Conservation (phyloP, 1,284 basidiomycete species). For the Tilletia indica region DNA sequence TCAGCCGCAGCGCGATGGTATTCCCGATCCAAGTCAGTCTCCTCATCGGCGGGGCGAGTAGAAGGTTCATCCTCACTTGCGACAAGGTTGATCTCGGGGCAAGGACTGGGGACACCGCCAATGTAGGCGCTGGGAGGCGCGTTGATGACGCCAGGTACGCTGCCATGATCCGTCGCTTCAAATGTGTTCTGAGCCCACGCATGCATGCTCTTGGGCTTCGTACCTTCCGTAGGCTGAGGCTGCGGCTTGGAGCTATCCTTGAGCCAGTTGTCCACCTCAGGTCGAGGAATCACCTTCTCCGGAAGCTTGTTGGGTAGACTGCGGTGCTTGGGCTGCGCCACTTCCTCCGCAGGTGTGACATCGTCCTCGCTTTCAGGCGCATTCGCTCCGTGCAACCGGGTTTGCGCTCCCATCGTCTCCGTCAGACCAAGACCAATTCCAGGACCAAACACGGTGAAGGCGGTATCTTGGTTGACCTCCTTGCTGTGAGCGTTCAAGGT, state of each 20-base stretch:
- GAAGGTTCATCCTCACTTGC: not conserved
- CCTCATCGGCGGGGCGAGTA: not conserved
- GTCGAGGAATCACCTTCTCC: not conserved
- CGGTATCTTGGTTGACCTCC: not conserved
- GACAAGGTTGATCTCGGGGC: conserved; percentile 1
- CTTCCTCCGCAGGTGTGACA: not conserved
- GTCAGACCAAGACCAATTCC: conserved; percentile 5
- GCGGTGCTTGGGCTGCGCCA: not conserved
- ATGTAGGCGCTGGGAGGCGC: not conserved
- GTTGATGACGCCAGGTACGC: conserved; percentile 2
- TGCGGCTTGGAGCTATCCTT: conserved; percentile 11
- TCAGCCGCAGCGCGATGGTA: not conserved
- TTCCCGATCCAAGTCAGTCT: not conserved
- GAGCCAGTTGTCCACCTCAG: conserved; percentile 10
- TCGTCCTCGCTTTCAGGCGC: not conserved
- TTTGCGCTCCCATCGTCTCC: not conserved
- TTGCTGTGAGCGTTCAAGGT: not conserved
- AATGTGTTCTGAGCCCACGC: conserved; percentile 16
- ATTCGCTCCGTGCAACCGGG: not conserved
- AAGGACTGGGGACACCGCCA: not conserved
- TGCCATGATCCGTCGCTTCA: not conserved
- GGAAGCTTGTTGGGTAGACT: not conserved
- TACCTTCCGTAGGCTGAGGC: not conserved
- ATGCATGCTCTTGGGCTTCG: not conserved
- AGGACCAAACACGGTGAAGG: not conserved